Percentiles rank a stretch among this genome's conserved stretches.
Evolutionary conservation across 1,139 yeast genomes (phyloP).

Genomic region (Pichiaceae sp.): DNA sequence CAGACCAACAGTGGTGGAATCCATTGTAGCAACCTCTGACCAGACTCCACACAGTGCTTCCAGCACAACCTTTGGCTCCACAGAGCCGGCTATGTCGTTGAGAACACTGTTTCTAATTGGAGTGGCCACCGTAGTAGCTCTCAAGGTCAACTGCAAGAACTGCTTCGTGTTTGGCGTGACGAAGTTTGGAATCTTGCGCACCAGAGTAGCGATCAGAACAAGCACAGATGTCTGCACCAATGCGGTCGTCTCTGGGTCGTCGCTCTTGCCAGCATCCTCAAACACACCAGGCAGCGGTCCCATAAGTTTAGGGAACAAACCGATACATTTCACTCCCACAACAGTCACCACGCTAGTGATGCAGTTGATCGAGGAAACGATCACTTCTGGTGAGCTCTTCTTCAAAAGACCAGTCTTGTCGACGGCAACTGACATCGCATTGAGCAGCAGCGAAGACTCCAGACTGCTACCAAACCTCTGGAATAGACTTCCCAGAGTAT

Average conservation of each 20-base stretch:
- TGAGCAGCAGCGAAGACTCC: constrained; percentile 39
- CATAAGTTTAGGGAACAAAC: constrained; percentile 75
- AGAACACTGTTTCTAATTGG: constrained; percentile 60
- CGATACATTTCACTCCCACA: constrained; percentile 81
- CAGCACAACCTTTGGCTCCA: constrained; percentile 59
- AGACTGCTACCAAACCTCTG: constrained; percentile 51
- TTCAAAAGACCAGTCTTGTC: constrained; percentile 43
- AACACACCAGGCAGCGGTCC: constrained; percentile 66
- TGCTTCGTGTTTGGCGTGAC: constrained; percentile 61
- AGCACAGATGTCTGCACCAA: constrained; percentile 59
- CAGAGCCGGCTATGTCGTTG: constrained; percentile 53
- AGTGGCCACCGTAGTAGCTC: constrained; percentile 48
- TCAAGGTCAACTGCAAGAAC: constrained; percentile 49
- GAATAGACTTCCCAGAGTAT: constrained; percentile 56
- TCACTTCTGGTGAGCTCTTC: constrained; percentile 45
- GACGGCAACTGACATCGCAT: constrained; percentile 39
- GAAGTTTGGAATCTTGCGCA: constrained; percentile 83
- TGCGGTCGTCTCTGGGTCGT: constrained; percentile 25
- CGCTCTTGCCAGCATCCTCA: constrained; percentile 25
- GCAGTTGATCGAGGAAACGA: constrained; percentile 67
- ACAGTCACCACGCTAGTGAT: constrained; percentile 62
- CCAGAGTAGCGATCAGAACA: constrained; percentile 63
- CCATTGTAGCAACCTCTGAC: constrained; percentile 38
- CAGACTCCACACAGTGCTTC: constrained; percentile 57
- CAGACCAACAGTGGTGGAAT: constrained; percentile 52